A percentile compares a stretch with the other conserved stretches of the same genome.
Conservation (phyloP, 257 asterid genomes). For the Salvia hispanica region DNA sequence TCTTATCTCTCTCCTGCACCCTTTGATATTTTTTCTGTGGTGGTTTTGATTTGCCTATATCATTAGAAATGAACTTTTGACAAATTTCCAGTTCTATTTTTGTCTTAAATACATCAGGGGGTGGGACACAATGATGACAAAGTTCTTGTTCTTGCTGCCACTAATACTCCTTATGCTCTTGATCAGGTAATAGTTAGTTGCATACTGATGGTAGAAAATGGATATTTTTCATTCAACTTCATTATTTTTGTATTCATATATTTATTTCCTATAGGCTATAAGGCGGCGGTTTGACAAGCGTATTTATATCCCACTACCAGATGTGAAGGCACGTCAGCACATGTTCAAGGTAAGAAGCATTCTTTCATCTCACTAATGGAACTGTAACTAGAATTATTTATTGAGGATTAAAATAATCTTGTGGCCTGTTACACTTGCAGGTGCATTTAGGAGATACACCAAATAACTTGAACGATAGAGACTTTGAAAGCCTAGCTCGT, state of each 20-base stretch:
- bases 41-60: not conserved
- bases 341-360: constrained; percentile 77
- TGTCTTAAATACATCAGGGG: constrained; percentile 55
- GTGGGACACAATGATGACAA: constrained; percentile 97
- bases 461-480: constrained; percentile 65
- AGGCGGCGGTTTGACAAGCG: constrained; percentile 97
- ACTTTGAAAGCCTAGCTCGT: constrained; percentile 64
- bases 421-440: constrained; percentile 37
- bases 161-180: constrained; percentile 95
- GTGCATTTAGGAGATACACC: constrained; percentile 88
- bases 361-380: constrained; percentile 22
- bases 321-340: constrained; percentile 88
- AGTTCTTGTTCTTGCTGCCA: constrained; percentile 98
- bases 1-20: not conserved
- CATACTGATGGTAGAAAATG: constrained; percentile 6
- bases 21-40: not conserved
- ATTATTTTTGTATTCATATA: not conserved
- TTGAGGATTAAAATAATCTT: constrained; percentile 6
- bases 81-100: constrained; percentile 25
- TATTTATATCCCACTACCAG: constrained; percentile 95
- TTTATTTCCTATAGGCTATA: constrained; percentile 60
- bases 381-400: constrained; percentile 3
- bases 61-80: constrained; percentile 8
- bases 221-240: not conserved
- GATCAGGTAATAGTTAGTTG: constrained; percentile 71